These are phyloP conservation scores for Aciculoconidium aculeatum DNA, from an alignment of 805 yeast species.

Conservation along the genomic window DNA sequence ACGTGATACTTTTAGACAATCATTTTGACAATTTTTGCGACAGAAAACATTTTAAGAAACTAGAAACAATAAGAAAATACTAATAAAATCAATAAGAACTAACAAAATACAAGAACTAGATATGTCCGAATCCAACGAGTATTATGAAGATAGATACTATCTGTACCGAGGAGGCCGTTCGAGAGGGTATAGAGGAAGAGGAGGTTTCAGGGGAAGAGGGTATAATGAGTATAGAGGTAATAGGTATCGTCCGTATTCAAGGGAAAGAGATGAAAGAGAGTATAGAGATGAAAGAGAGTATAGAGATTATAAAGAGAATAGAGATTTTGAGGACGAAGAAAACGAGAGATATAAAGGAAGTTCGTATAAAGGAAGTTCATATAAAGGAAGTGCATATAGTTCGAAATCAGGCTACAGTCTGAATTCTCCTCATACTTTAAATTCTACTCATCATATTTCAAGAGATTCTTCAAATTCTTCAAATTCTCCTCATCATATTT, in stretches of 20 bases:
- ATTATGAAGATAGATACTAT: constrained; percentile 9
- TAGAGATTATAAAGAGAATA: constrained; percentile 1
- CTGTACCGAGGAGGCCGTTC: constrained; percentile 12
- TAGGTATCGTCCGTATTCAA: constrained; percentile 1
- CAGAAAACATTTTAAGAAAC: too few species aligned
- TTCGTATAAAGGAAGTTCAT: neutral
- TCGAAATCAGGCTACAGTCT: too few species aligned
- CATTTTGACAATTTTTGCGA: too few species aligned
- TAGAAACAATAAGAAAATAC: too few species aligned
- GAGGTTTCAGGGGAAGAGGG: constrained; percentile 18
- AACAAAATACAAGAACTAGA: neutral
- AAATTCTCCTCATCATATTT: too few species aligned
- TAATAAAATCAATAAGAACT: too few species aligned
- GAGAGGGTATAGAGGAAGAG: constrained; percentile 16
- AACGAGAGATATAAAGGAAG: constrained; percentile 1
- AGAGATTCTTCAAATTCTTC: too few species aligned
- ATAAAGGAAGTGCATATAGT: constrained; percentile 1
- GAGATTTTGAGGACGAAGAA: neutral
- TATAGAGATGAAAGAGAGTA: constrained; percentile 1
- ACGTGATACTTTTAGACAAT: too few species aligned
- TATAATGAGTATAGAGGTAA: constrained; percentile 1
- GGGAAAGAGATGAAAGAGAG: constrained; percentile 3
- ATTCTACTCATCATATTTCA: too few species aligned
- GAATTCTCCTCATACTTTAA: too few species aligned
- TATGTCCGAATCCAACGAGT: constrained; percentile 2